Base-by-base conservation (phyloP, 495 filamentous ascomycete genomes). In the Bryoglossum gracile region DNA sequence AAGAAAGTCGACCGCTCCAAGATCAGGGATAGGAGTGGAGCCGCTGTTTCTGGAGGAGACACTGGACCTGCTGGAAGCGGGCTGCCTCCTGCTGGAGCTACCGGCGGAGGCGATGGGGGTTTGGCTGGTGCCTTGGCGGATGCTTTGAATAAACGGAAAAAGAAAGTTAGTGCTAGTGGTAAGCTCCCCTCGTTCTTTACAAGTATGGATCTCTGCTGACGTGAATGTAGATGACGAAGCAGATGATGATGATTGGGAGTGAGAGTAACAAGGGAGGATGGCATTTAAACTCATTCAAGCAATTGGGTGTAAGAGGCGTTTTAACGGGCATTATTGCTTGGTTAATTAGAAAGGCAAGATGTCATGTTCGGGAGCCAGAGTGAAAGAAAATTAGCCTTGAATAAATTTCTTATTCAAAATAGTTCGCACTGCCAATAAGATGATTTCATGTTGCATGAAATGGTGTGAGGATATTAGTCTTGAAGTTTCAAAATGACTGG, bases 131-230 rank as follows among this genome's bases (percentile, higher is more conserved):
- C 88, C 43, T 68, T 96, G 50, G 84, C 86, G 49, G 80, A 78
- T 46, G 86, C 84, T 37, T 67, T 91, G 51, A 76, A 78, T 53
- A 78, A 86, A 68, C 71, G 89, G 68, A 94, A 94, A 69, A 76
- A 84, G 68, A 91, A 89, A 72, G 89, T 94, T 60, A 83, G 85
- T 63, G 77, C 81, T 61, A 92, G 86, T 70, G 89, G 89, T 96
- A 83, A 77, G 88, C 83, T 40, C 22, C 40, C 28, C 11, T 33
- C 34, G 16, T 46, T 35, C 18, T 17, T 17, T 17, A 14, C 24
- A 18, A 33, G 14, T 43, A 13, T 35, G 19, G 24, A 19, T 3
- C 5, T n/a, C 37, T 46, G 51, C 51, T 67, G 44, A 48, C 25
- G 1, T n/a, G 36, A 26, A 26, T 48, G 86, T 82, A 90, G 86